A percentile compares a stretch with the other conserved stretches of the same genome.
Conservation (phyloP, 345 rosid species). For the Ceriops tagal region DNA sequence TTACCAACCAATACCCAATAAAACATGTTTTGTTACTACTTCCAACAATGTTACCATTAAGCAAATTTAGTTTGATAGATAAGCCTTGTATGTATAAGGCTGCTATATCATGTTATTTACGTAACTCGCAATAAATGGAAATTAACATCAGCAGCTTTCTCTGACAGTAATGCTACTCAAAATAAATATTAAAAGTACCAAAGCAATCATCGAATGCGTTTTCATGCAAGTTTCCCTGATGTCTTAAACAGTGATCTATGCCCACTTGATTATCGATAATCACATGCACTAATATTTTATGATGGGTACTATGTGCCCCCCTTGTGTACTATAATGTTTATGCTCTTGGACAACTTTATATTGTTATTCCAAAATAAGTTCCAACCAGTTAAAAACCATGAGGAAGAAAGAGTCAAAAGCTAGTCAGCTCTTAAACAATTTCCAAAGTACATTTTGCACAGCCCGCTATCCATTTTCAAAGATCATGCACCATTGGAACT, state of each 20-base stretch:
- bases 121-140: slow-evolving; percentile 19
- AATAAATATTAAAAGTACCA: slow-evolving; percentile 6
- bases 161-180: slow-evolving; percentile 1
- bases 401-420: slow-evolving; percentile 8
- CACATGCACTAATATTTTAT: slow-evolving; percentile 11
- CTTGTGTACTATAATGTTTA: not conserved
- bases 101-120: slow-evolving; percentile 27
- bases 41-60: slow-evolving; percentile 6
- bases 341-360: not conserved
- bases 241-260: slow-evolving; percentile 1
- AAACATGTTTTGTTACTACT: slow-evolving; percentile 7
- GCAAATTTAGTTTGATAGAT: slow-evolving; percentile 4
- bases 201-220: slow-evolving; percentile 20
- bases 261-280: slow-evolving; percentile 12
- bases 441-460: slow-evolving; percentile 18
- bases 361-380: slow-evolving; percentile 17
- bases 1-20: slow-evolving; percentile 25
- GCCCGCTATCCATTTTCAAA: slow-evolving; percentile 7
- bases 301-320: too few species aligned
- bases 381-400: slow-evolving; percentile 12
- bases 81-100: slow-evolving; percentile 23
- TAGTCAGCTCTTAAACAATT: slow-evolving; percentile 25
- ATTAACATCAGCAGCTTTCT: slow-evolving; percentile 24
- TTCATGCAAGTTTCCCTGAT: not conserved
- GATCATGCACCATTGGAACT: slow-evolving; percentile 41